Base-by-base conservation (phyloP, 2,329 filamentous ascomycete species). In the Colletotrichum sp. region DNA sequence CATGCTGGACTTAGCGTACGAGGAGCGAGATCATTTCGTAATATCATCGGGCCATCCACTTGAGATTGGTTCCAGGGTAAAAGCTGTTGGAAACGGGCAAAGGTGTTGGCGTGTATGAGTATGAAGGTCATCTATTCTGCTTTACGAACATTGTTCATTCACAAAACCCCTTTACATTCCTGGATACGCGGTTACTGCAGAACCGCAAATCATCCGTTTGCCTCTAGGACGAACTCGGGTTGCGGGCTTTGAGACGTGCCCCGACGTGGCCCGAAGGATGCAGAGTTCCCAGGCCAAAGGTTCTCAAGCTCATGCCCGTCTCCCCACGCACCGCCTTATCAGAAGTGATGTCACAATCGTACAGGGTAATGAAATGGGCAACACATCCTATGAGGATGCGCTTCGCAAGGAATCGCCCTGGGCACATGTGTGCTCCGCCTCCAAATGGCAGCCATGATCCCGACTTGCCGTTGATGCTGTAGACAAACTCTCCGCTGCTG, bases 31-130 rank as follows among this genome's bases (percentile, higher is more conserved):
- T 5, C 88, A 93, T 76, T 94, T 93, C 82, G 86, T 93, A 4
- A 86, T 94, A 8, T 91, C 87, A 69, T 92, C 94, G 79, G 92
- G 92, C 0, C 91, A 86, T 77, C 93, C 93, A n/a, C 79, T 94
- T 76, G 88, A 92, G 78, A 90, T 93, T 79, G 89, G 88, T 5
- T 87, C 88, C 3, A 83, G 88, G 60, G 86, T 93, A 39, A 87
- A 86, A 79, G 91, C 87, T 9, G 88, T 93, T 16, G 87, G 86
- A 5, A 84, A 84, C 68, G 43, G 43, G 3, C 43, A 52, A 13
- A 52, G 4, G 3, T 52, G 25, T 28, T 58, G 55, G 27, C 25
- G 15, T 28, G 25, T 27, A 27, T 58, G 55, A 28, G 22, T 58
- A 25, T 12, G 25, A 28, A 58, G 12, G 15, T 10, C 25, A 13